A percentile compares a stretch with the other conserved stretches of the same genome.
These are phyloP conservation scores for Saturnispora kantuleensis DNA, from an alignment of 805 yeast species.

Conservation along the genomic window DNA sequence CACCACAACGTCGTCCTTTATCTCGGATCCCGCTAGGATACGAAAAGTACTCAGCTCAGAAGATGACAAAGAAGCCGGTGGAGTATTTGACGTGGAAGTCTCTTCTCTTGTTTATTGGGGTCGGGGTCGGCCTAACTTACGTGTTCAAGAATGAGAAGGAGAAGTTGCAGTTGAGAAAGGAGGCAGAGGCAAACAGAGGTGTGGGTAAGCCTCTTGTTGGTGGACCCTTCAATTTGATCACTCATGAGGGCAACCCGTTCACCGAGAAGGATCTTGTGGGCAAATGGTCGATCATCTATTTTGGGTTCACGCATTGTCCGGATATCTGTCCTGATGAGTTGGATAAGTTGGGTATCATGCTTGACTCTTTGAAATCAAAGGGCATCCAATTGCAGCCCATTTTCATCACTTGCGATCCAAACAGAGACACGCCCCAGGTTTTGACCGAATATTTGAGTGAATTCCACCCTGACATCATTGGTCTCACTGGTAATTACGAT, in stretches of 20 bases:
- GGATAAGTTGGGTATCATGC: slow-evolving; percentile 76
- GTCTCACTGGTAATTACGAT: slow-evolving; percentile 86
- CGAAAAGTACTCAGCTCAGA: slow-evolving; percentile 23
- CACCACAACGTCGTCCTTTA: slow-evolving; percentile 41
- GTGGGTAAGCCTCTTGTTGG: slow-evolving; percentile 90
- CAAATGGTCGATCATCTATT: slow-evolving; percentile 77
- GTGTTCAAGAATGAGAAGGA: slow-evolving; percentile 70
- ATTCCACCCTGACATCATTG: slow-evolving; percentile 83
- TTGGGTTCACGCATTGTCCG: slow-evolving; percentile 97
- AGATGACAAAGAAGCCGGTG: slow-evolving; percentile 31
- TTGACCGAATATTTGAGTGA: slow-evolving; percentile 74
- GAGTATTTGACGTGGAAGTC: slow-evolving; percentile 87
- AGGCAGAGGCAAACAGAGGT: slow-evolving; percentile 79
- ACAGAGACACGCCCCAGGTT: slow-evolving; percentile 83
- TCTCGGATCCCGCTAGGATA: slow-evolving; percentile 73
- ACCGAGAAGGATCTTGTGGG: slow-evolving; percentile 71
- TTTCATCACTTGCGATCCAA: slow-evolving; percentile 95
- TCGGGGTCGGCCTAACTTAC: slow-evolving; percentile 64
- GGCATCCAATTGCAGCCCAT: slow-evolving; percentile 67
- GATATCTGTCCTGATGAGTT: slow-evolving; percentile 98
- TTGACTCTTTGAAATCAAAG: slow-evolving; percentile 48
- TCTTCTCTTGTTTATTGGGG: slow-evolving; percentile 49
- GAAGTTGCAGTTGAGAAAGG: slow-evolving; percentile 60
- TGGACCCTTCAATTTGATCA: slow-evolving; percentile 72
- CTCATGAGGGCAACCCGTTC: slow-evolving; percentile 60